Conservation (phyloP, 352 stramenopile species). For the Phytophthora citricola region DNA sequence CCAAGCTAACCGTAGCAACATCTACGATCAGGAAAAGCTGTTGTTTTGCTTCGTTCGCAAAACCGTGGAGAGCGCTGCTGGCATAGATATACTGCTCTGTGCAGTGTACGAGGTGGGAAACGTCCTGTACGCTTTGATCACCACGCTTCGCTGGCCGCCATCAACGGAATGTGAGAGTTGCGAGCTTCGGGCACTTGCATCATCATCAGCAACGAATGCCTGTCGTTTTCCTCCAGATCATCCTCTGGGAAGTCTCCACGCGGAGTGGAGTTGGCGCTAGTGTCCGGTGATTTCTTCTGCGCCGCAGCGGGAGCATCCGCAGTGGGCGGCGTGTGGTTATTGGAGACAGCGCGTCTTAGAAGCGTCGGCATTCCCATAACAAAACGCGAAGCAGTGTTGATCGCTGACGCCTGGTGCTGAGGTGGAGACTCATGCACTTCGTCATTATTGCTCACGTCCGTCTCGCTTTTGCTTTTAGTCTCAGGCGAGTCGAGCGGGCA, state of each 20-base stretch:
- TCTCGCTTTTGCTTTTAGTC: conserved; percentile 20
- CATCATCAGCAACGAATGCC: conserved; percentile 72
- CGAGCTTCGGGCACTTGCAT: conserved; percentile 62
- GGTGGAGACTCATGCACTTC: conserved; percentile 5
- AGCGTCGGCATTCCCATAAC: conserved; percentile 73
- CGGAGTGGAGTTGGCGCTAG: conserved; percentile 27
- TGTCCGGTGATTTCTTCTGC: conserved; percentile 41
- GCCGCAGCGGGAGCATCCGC: conserved; percentile 6
- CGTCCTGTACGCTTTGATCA: conserved; percentile 17
- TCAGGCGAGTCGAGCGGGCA: conserved; percentile 17
- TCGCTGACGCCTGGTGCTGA: conserved; percentile 24
- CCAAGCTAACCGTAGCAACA: conserved; percentile 7
- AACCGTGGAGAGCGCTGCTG: conserved; percentile 20
- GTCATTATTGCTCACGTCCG: conserved; percentile 9
- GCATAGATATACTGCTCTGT: conserved; percentile 36
- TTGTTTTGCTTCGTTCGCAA: conserved; percentile 36
- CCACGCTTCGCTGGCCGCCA: conserved; percentile 54
- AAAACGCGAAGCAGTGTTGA: conserved; percentile 53
- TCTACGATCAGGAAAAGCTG: conserved; percentile 5
- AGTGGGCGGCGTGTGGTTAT: conserved; percentile 26
- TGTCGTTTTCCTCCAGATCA: conserved; percentile 46
- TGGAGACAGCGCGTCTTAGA: conserved; percentile 49
- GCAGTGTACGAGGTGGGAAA: conserved; percentile 19
- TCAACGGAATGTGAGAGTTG: conserved; percentile 67
- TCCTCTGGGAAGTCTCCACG: conserved; percentile 34